Conservation (phyloP, 2,329 filamentous ascomycete genomes). For the Sordariomycetes sp. region DNA sequence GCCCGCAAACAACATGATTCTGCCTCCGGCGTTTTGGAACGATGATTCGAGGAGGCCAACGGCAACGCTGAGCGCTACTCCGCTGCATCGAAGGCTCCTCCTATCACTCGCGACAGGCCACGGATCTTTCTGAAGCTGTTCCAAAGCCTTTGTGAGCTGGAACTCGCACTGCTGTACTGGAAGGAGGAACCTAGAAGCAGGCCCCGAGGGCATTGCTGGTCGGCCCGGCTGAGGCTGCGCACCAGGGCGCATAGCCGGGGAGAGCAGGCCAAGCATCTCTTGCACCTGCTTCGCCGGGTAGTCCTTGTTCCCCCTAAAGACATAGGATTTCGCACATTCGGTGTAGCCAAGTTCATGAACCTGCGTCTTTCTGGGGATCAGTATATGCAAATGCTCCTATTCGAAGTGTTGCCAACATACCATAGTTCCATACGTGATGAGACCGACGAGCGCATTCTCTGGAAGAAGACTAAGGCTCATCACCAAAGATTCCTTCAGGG, state of each 20-base stretch:
- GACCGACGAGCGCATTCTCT: slow-evolving; percentile 66
- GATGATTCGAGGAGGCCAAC: slow-evolving; percentile 85
- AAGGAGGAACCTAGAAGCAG: slow-evolving; percentile 79
- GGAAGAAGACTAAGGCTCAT: slow-evolving; percentile 75
- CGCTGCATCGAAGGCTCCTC: slow-evolving; percentile 81
- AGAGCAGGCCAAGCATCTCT: slow-evolving; percentile 85
- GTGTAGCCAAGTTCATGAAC: slow-evolving; percentile 97
- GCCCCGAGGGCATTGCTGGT: slow-evolving; percentile 60
- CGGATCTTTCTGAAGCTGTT: slow-evolving; percentile 90
- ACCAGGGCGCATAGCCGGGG: slow-evolving; percentile 59
- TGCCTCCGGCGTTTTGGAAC: slow-evolving; percentile 87
- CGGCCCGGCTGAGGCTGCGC: slow-evolving; percentile 58
- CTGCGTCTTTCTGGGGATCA: slow-evolving; percentile 49
- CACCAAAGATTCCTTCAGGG: slow-evolving; percentile 74
- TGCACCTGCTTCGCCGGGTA: slow-evolving; percentile 98
- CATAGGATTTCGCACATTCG: slow-evolving; percentile 96
- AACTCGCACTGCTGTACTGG: slow-evolving; percentile 95
- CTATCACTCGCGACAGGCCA: slow-evolving; percentile 95
- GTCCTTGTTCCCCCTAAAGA: slow-evolving; percentile 95
- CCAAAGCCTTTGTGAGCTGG: slow-evolving; percentile 89
- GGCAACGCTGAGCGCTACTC: slow-evolving; percentile 90
- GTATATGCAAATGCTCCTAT: background rate
- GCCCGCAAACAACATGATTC: slow-evolving; percentile 95
- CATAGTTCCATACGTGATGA: slow-evolving; percentile 90
- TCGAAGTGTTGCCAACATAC: slow-evolving; percentile 25